Percentiles rank a stretch among this genome's conserved stretches.
Conservation (phyloP, 2,329 filamentous ascomycete genomes). For the Diplocarpon mali region DNA sequence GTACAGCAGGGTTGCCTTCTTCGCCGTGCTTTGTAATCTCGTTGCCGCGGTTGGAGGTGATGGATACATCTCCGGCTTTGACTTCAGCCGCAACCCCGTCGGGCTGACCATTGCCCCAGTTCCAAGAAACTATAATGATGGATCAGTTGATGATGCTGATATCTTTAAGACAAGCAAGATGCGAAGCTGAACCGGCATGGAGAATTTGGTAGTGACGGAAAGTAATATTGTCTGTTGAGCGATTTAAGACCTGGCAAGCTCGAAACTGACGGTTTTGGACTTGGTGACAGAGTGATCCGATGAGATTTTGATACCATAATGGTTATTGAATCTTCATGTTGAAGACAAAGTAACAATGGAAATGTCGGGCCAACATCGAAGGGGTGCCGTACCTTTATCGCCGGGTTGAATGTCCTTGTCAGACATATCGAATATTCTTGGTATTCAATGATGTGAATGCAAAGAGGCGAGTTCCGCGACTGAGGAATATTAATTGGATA, state of each 20-base stretch:
- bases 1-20: conserved; percentile 48
- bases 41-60: conserved; percentile 51
- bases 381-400: conserved; percentile 34
- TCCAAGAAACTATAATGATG: conserved; percentile 44
- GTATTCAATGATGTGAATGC: conserved; percentile 1
- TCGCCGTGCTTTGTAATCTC: conserved; percentile 53
- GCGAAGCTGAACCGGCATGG: too few relatives aligned
- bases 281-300: too few relatives aligned
- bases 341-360: not conserved
- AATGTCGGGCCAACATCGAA: not conserved
- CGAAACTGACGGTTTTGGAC: too few relatives aligned
- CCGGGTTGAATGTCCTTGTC: conserved; percentile 38
- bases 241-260: too few relatives aligned
- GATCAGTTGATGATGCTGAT: conserved; percentile 1
- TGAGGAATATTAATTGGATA: conserved; percentile 4
- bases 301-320: too few relatives aligned
- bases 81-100: conserved; percentile 45
- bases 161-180: too few relatives aligned
- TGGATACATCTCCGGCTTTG: conserved; percentile 48
- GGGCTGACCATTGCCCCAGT: conserved; percentile 44
- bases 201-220: too few relatives aligned
- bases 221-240: too few relatives aligned
- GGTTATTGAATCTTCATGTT: too few relatives aligned
- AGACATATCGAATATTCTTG: conserved; percentile 31
- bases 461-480: conserved; percentile 10